These are phyloP conservation scores for Yamadazyma triangularis DNA, from an alignment of 1,139 yeast species.

Conservation along the genomic window DNA sequence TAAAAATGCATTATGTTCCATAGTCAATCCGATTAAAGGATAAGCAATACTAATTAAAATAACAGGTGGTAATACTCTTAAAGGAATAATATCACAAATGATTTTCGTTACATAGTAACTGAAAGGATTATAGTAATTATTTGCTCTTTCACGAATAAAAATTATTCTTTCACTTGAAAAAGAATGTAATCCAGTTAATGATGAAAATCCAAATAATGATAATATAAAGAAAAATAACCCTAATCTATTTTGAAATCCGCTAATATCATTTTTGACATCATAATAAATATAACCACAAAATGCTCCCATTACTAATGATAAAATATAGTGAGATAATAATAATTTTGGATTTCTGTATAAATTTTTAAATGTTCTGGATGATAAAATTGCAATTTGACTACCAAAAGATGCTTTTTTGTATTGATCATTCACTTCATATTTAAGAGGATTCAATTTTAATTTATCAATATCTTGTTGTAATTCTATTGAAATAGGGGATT, in stretches of 20 bases:
- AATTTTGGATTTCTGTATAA: constrained; percentile 87
- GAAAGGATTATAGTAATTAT: constrained; percentile 84
- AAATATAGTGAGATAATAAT: constrained; percentile 72
- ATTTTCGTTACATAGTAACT: constrained; percentile 84
- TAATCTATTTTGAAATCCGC: constrained; percentile 93
- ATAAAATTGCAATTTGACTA: constrained; percentile 63
- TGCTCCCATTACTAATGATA: constrained; percentile 70
- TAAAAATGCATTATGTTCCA: constrained; percentile 73
- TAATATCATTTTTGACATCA: constrained; percentile 77
- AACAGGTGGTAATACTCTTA: constrained; percentile 86
- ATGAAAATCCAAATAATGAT: constrained; percentile 89
- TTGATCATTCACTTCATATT: constrained; percentile 33
- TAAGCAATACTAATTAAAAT: constrained; percentile 80
- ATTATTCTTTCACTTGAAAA: constrained; percentile 85
- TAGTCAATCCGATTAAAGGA: constrained; percentile 84
- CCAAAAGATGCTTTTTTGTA: constrained; percentile 51
- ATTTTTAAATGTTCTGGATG: constrained; percentile 87
- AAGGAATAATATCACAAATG: constrained; percentile 82
- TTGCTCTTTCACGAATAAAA: constrained; percentile 88
- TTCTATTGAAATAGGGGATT: constrained; percentile 46
- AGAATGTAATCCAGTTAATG: constrained; percentile 85
- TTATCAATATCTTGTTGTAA: constrained; percentile 45
- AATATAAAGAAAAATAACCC: constrained; percentile 88
- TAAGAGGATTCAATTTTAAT: constrained; percentile 25
- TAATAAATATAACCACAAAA: constrained; percentile 87